A percentile compares a stretch with the other conserved stretches of the same genome.
Conservation (phyloP, 2,329 filamentous ascomycete species). For the Ceratocystis ficicola region DNA sequence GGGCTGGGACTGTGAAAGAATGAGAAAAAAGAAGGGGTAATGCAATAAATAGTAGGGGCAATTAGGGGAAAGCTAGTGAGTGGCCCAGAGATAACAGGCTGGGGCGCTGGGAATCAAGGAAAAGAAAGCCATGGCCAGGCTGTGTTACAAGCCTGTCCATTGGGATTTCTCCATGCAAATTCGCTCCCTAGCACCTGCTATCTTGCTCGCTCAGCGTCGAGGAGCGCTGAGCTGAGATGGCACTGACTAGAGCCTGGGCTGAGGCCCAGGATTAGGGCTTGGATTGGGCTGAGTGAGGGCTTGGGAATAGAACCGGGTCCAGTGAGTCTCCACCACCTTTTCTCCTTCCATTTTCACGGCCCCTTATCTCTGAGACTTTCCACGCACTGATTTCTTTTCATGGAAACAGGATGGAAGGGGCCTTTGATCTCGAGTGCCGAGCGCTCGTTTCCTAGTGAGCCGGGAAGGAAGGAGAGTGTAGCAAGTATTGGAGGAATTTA, state of each 20-base stretch:
- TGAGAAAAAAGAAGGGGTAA: neutral
- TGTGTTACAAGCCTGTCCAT: neutral
- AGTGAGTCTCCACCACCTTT: neutral
- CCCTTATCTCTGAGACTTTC: constrained; percentile 18
- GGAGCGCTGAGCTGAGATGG: neutral
- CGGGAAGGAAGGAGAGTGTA: neutral
- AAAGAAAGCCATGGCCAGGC: neutral
- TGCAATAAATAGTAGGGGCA: neutral
- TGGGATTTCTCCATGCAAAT: neutral
- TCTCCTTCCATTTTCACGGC: neutral
- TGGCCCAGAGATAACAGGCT: too few species aligned
- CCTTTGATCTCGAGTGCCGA: neutral
- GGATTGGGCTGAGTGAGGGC: neutral
- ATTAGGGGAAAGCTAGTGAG: too few species aligned
- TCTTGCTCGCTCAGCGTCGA: neutral
- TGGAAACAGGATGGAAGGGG: constrained; percentile 11
- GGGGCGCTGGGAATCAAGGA: too few species aligned
- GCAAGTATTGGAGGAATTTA: neutral
- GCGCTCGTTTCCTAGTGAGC: neutral
- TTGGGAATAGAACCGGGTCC: constrained; percentile 1
- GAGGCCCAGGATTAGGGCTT: neutral
- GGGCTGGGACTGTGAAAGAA: neutral
- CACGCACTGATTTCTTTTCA: constrained; percentile 19
- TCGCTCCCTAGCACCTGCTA: neutral
- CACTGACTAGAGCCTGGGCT: neutral